Percentiles rank a stretch among this genome's conserved stretches.
Evolutionary conservation across 225 moss, liverwort and hornwort genomes (phyloP).

Genomic region (Physcomitrellopsis africana): DNA sequence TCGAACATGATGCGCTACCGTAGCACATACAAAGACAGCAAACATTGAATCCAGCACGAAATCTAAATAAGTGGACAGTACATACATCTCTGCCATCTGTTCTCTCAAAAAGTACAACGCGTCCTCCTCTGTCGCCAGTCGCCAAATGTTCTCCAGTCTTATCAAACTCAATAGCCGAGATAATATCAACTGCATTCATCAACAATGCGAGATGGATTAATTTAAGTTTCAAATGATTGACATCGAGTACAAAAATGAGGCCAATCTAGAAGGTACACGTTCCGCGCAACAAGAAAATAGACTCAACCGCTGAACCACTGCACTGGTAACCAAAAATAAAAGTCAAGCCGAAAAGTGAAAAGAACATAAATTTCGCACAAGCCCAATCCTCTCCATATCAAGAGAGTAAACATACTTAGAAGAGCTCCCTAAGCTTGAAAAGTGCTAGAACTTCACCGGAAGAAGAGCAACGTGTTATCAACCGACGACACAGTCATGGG

Average conservation of each 20-base stretch:
- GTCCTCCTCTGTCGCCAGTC: constrained; percentile 96
- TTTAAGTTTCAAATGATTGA: constrained; percentile 2
- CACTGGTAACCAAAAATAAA: background rate
- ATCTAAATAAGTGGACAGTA: constrained; percentile 27
- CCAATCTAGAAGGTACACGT: too few relatives aligned
- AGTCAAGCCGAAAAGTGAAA: background rate
- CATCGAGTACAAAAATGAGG: background rate
- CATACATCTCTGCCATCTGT: constrained; percentile 98
- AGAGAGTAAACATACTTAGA: background rate
- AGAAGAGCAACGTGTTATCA: background rate
- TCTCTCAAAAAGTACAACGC: constrained; percentile 97
- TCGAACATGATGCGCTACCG: background rate
- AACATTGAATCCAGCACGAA: constrained; percentile 20
- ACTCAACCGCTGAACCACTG: background rate
- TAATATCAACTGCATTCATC: constrained; percentile 87
- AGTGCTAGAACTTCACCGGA: background rate
- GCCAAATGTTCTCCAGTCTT: constrained; percentile 98
- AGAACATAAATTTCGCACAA: background rate
- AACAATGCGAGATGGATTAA: constrained; percentile 10
- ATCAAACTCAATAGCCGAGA: constrained; percentile 99
- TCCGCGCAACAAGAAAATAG: background rate
- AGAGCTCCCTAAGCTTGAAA: background rate
- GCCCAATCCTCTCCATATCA: background rate
- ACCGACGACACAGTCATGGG: constrained; percentile 1
- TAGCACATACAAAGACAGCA: constrained; percentile 1